These are phyloP conservation scores for Ophiocordyceps sinensis DNA, from an alignment of 2,329 filamentous ascomycete species.

Conservation along the genomic window DNA sequence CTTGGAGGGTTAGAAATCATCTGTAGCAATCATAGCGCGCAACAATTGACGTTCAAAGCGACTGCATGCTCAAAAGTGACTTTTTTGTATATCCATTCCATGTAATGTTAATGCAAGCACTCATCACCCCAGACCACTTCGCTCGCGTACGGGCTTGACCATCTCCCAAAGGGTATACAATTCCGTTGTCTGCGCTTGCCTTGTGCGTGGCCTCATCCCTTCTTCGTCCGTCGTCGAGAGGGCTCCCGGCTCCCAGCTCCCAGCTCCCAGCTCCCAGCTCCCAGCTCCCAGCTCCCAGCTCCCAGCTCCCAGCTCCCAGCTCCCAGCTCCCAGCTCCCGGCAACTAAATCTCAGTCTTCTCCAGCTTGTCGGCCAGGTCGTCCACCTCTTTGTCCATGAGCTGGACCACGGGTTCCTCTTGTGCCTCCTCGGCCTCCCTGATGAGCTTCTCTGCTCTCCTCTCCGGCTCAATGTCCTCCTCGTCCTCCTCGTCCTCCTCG, in stretches of 20 bases:
- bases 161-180: constrained; percentile 12
- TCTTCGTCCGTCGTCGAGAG: constrained; percentile 1
- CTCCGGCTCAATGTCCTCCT: constrained; percentile 46
- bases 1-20: no score
- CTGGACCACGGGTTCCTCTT: constrained; percentile 59
- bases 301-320: no score
- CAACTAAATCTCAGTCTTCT: constrained; percentile 48
- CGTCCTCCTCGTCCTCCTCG: constrained; percentile 53
- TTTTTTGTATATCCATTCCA: no score
- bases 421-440: constrained; percentile 56
- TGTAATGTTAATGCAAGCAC: no score
- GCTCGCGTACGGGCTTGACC: not conserved
- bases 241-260: not conserved
- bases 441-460: constrained; percentile 55
- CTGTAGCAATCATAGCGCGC: no score
- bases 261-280: no score
- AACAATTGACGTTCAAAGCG: no score
- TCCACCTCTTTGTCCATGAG: constrained; percentile 68
- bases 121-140: not conserved
- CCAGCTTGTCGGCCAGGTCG: constrained; percentile 58
- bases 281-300: no score
- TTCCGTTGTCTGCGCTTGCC: constrained; percentile 11
- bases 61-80: no score
- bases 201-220: not conserved
- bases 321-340: not conserved